phyloP scores from a whole-genome alignment of 78 protist species.

The Emiliania huxleyi region DNA sequence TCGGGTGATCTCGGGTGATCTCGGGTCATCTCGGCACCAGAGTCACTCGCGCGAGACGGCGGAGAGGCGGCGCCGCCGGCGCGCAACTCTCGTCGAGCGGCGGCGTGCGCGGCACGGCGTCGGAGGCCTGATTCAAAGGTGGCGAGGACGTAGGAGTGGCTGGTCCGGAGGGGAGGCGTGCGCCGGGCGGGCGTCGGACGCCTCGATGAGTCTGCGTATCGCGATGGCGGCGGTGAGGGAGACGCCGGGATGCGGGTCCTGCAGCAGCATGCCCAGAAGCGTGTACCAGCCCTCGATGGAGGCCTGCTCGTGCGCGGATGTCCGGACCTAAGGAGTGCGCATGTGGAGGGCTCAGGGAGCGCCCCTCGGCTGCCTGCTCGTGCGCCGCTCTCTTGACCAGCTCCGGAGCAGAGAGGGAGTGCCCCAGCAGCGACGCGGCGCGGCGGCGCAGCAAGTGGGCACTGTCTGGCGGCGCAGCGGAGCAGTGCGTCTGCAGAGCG shows the following conservation, averaged over 20 bases:
- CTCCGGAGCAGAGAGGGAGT: neutral
- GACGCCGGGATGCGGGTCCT: neutral
- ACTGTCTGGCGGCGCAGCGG: neutral
- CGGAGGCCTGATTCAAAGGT: too few species aligned
- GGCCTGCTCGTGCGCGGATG: too few species aligned
- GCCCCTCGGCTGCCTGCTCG: too few species aligned
- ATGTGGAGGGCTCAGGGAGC: too few species aligned
- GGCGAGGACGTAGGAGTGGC: too few species aligned
- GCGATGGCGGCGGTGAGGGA: neutral
- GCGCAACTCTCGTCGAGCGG: neutral
- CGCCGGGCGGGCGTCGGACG: neutral
- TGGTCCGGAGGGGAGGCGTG: too few species aligned
- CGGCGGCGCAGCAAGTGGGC: constrained; percentile 15
- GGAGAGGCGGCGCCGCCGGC: neutral
- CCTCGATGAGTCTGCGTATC: neutral
- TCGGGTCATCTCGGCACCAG: neutral
- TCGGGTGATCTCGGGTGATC: too few species aligned
- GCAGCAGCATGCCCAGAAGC: neutral
- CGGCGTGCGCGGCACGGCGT: neutral
- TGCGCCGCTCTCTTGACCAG: too few species aligned
- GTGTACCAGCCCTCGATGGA: too few species aligned
- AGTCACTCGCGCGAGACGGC: too few species aligned
- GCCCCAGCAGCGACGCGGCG: neutral
- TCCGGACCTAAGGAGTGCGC: too few species aligned
- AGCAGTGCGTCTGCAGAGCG: neutral